These are phyloP conservation scores for Austroboletus eburneus DNA, from an alignment of 768 basidiomycete species.

Conservation along the genomic window DNA sequence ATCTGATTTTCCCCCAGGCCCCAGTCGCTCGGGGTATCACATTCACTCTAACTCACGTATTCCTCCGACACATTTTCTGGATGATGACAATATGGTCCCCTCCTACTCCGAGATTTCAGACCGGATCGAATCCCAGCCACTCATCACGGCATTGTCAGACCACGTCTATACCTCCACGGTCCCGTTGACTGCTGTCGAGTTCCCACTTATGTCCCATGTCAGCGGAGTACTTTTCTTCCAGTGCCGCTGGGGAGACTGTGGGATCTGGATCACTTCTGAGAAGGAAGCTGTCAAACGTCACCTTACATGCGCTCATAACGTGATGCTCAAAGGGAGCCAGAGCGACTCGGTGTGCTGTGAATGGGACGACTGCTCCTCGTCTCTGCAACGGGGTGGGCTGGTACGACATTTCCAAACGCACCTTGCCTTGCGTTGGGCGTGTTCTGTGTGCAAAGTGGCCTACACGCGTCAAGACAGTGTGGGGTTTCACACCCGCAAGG, in stretches of 20 bases:
- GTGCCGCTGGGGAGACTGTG: constrained; percentile 16
- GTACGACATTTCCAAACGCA: constrained; percentile 18
- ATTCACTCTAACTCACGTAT: not conserved
- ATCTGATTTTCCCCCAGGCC: not conserved
- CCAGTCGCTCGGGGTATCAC: no score
- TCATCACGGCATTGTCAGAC: not conserved
- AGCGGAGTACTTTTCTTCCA: constrained; percentile 10
- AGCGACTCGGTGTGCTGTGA: constrained; percentile 1
- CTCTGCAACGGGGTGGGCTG: constrained; percentile 4
- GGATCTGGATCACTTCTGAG: constrained; percentile 17
- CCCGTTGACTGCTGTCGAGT: constrained; percentile 4
- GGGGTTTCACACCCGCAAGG: constrained; percentile 2
- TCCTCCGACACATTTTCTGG: not conserved
- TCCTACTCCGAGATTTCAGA: not conserved
- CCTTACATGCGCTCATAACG: constrained; percentile 7
- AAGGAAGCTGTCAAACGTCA: constrained; percentile 13
- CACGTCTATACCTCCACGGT: constrained; percentile 1
- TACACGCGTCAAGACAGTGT: constrained; percentile 20
- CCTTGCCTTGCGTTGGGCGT: constrained; percentile 13
- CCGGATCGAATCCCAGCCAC: not conserved
- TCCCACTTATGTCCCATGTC: not conserved
- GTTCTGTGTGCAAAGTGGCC: constrained; percentile 11
- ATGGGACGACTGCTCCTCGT: constrained; percentile 12
- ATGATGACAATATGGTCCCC: no score
- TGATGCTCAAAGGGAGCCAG: not conserved